Evolutionary conservation across 768 basidiomycete species (phyloP).

Genomic region (Tulasnella sp.): DNA sequence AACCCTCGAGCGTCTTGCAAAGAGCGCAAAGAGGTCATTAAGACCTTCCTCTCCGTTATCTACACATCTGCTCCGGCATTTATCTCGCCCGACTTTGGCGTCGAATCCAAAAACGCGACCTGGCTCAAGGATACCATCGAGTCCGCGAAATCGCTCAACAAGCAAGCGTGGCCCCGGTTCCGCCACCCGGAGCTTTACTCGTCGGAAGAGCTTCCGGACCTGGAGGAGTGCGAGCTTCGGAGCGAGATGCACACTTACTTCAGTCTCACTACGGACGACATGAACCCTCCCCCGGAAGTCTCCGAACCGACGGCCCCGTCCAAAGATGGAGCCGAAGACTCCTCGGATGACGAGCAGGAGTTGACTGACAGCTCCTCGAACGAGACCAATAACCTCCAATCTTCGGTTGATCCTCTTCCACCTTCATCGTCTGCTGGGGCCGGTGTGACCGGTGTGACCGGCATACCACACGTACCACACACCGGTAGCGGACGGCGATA

Average conservation of each 20-base stretch:
- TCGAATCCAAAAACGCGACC: neutral
- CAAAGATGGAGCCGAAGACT: neutral
- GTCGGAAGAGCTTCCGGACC: neutral
- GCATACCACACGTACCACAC: no score
- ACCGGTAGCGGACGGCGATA: conserved; percentile 37
- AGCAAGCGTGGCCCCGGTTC: conserved; percentile 1
- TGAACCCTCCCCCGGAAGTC: neutral
- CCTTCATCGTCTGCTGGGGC: conserved; percentile 32
- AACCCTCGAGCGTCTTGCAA: neutral
- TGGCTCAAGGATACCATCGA: conserved; percentile 6
- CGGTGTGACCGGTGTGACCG: no score
- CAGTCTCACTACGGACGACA: conserved; percentile 6
- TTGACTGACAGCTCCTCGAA: neutral
- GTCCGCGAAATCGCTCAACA: neutral
- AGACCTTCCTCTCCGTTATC: neutral
- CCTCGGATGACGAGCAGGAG: neutral
- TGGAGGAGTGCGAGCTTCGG: neutral
- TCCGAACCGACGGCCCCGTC: neutral
- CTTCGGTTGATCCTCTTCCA: conserved; percentile 25
- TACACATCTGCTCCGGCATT: neutral
- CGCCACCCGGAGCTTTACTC: neutral
- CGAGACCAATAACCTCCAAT: neutral
- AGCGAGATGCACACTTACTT: conserved; percentile 12
- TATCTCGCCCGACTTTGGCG: neutral
- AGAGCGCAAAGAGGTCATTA: conserved; percentile 11